Evolutionary conservation across 139 green algal genomes (phyloP).

Genomic region (Zygnema circumcarinatum): DNA sequence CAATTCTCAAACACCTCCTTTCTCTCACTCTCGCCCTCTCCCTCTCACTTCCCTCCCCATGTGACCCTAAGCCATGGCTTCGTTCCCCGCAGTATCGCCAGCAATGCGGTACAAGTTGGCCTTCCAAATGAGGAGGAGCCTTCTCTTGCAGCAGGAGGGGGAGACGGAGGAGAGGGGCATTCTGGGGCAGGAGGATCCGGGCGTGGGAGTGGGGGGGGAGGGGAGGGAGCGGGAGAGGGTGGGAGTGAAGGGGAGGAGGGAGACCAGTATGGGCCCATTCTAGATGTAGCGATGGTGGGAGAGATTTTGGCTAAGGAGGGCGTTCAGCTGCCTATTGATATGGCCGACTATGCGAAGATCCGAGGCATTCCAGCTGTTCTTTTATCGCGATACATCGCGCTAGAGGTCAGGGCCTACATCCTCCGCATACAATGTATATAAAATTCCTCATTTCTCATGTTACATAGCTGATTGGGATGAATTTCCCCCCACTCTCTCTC

Average conservation of each 20-base stretch:
- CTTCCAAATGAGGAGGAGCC: not conserved
- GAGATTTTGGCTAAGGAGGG: not conserved
- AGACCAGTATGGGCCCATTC: not conserved
- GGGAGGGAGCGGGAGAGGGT: conserved; percentile 4
- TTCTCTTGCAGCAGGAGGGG: not conserved
- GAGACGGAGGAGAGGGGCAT: not conserved
- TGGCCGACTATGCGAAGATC: not conserved
- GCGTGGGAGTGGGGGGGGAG: not conserved
- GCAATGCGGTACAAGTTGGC: not conserved
- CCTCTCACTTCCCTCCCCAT: not conserved
- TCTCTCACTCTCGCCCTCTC: not conserved
- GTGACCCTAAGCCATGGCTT: not conserved
- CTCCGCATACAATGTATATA: too few relatives aligned
- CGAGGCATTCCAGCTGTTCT: not conserved
- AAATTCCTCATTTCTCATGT: not conserved
- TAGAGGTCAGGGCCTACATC: not conserved
- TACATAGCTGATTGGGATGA: not conserved
- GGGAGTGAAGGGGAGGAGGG: not conserved
- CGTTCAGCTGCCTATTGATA: not conserved
- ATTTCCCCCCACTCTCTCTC: not conserved
- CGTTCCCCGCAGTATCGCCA: not conserved
- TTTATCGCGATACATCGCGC: not conserved
- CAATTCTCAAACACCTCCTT: too few relatives aligned
- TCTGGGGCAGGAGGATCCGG: not conserved
- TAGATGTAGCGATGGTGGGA: not conserved